These are phyloP conservation scores for Tylopilus subfusipes DNA, from an alignment of 768 basidiomycete genomes.

Conservation along the genomic window DNA sequence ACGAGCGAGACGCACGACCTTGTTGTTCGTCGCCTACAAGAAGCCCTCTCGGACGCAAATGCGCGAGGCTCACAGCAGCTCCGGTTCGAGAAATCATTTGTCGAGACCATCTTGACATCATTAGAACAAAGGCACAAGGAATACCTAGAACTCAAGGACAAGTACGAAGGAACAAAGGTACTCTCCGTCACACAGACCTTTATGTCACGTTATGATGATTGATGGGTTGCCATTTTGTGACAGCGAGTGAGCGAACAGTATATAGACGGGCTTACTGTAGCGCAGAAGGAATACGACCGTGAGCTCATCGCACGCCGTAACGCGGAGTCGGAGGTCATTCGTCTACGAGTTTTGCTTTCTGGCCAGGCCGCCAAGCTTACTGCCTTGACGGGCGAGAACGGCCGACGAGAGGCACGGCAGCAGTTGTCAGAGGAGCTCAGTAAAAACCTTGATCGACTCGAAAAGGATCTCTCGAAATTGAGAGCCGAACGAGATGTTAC, in stretches of 20 bases:
- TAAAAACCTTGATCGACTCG: conserved; percentile 71
- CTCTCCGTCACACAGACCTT: conserved; percentile 20
- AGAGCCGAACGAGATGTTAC: conserved; percentile 89
- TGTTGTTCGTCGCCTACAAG: conserved; percentile 52
- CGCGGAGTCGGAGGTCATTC: conserved; percentile 87
- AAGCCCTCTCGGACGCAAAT: conserved; percentile 57
- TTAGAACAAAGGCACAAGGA: conserved; percentile 65
- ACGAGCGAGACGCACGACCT: conserved; percentile 41
- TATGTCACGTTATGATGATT: background rate
- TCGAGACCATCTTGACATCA: conserved; percentile 64
- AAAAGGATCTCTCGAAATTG: conserved; percentile 82
- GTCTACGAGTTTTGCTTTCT: conserved; percentile 78
- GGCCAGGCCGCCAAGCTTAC: conserved; percentile 87
- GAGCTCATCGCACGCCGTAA: conserved; percentile 87
- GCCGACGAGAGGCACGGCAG: conserved; percentile 73
- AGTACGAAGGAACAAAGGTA: conserved; percentile 87
- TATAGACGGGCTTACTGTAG: conserved; percentile 87
- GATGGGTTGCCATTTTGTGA: background rate
- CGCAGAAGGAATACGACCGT: conserved; percentile 90
- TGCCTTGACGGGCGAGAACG: conserved; percentile 76
- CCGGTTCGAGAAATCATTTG: conserved; percentile 67
- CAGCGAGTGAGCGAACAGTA: conserved; percentile 91
- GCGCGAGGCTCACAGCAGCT: conserved; percentile 59
- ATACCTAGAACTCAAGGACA: conserved; percentile 61
- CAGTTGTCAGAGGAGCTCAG: conserved; percentile 76